A percentile compares a stretch with the other conserved stretches of the same genome.
Conservation (phyloP, 352 stramenopile species). For the Phytophthora lateralis region DNA sequence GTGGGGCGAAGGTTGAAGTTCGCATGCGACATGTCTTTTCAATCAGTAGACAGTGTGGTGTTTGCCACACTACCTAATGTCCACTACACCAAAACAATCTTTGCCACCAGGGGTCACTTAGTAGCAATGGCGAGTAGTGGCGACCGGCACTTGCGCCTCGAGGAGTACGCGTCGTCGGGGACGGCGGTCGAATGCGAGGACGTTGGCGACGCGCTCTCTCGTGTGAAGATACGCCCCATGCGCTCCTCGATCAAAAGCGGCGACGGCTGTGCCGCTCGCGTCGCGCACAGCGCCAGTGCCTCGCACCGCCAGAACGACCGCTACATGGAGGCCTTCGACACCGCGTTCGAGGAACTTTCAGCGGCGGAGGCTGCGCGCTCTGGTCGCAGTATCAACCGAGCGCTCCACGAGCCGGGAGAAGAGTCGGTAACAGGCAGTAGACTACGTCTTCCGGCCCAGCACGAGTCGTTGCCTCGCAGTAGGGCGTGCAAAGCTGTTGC, state of each 20-base stretch:
- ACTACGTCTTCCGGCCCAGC: constrained; percentile 4
- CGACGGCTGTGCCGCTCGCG: not conserved
- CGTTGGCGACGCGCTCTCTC: constrained; percentile 6
- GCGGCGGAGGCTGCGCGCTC: constrained; percentile 18
- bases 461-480: not conserved
- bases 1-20: too few relatives aligned
- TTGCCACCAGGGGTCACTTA: not conserved
- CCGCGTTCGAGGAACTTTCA: constrained; percentile 50
- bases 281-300: constrained; percentile 34
- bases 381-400: not conserved
- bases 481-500: not conserved
- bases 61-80: constrained; percentile 1
- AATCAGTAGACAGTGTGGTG: constrained; percentile 12
- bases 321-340: constrained; percentile 77
- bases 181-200: constrained; percentile 23
- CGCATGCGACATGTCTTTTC: constrained; percentile 23
- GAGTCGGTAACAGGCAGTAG: constrained; percentile 3
- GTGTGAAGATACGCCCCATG: constrained; percentile 19
- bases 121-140: constrained; percentile 1
- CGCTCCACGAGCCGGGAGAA: not conserved
- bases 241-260: not conserved
- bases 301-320: constrained; percentile 73
- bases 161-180: constrained; percentile 70
- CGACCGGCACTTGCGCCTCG: constrained; percentile 46
- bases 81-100: constrained; percentile 31